Conservation (phyloP, 1,284 basidiomycete genomes). For the Pseudozyma flocculosa region DNA sequence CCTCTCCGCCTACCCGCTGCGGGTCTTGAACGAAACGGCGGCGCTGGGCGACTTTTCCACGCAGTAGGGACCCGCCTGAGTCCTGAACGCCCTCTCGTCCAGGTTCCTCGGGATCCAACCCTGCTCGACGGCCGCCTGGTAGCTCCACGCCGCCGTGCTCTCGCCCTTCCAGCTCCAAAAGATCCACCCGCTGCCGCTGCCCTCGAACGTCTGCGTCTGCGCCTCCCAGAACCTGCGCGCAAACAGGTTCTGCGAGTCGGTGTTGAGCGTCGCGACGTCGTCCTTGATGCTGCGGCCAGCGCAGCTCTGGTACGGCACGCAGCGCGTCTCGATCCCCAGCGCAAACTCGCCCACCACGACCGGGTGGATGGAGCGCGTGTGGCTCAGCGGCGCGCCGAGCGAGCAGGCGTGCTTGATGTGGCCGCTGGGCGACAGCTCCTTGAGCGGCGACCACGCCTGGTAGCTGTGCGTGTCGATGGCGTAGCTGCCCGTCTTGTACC, state of each 20-base stretch:
- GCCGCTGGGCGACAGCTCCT: background rate
- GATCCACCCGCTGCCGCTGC: constrained; percentile 2
- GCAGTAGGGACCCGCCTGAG: background rate
- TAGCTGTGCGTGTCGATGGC: constrained; percentile 15
- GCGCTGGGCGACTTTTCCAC: background rate
- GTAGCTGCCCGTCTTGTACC: constrained; percentile 1
- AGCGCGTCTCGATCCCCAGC: constrained; percentile 5
- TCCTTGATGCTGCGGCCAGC: constrained; percentile 7
- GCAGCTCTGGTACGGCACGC: constrained; percentile 7
- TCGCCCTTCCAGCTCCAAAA: constrained; percentile 23
- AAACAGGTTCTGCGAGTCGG: constrained; percentile 7
- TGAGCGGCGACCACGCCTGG: constrained; percentile 5
- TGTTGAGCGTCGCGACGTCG: constrained; percentile 7
- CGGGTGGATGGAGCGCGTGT: background rate
- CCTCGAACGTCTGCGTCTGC: constrained; percentile 14
- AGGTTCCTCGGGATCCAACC: constrained; percentile 19
- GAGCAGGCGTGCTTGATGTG: constrained; percentile 11
- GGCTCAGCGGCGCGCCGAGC: background rate
- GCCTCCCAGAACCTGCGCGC: constrained; percentile 18
- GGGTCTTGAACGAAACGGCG: background rate
- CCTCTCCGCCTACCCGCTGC: background rate
- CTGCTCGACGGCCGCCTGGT: constrained; percentile 11
- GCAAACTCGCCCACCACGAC: constrained; percentile 12
- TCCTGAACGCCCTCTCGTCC: constrained; percentile 2
- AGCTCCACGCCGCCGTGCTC: constrained; percentile 7